Conservation (phyloP, 2,329 filamentous ascomycete genomes). For the Nothomitra cinnamomea region DNA sequence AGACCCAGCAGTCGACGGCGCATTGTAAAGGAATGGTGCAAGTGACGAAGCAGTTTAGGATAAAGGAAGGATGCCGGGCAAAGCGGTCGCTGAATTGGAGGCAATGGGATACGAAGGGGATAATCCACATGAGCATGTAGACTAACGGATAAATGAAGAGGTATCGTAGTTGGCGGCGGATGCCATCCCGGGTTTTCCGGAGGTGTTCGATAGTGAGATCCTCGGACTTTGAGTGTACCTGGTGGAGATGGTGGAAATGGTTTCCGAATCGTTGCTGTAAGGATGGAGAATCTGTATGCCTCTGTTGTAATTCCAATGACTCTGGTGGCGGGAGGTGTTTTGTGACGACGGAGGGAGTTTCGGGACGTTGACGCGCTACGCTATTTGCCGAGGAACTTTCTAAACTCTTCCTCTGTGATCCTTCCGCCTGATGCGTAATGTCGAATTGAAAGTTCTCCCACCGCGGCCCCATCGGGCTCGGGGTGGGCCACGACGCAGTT, state of each 20-base stretch:
- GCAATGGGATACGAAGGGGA: slow-evolving; percentile 51
- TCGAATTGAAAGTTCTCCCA: not conserved
- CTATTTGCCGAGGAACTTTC: not conserved
- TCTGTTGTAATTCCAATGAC: not conserved
- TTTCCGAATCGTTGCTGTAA: no score
- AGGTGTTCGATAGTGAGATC: not conserved
- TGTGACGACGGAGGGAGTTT: not conserved
- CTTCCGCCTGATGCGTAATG: not conserved
- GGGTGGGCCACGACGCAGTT: not conserved
- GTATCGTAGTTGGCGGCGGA: slow-evolving; percentile 50
- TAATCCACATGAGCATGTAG: slow-evolving; percentile 55
- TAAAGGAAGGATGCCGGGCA: slow-evolving; percentile 35
- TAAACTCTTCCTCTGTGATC: not conserved
- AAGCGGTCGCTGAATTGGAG: slow-evolving; percentile 38
- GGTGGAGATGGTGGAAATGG: not conserved
- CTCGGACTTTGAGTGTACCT: not conserved
- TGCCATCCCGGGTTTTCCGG: slow-evolving; percentile 31
- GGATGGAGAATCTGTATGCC: no score
- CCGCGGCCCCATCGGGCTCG: not conserved
- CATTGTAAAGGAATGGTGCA: slow-evolving; percentile 48
- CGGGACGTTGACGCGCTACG: not conserved
- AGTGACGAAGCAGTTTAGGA: slow-evolving; percentile 36
- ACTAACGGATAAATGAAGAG: slow-evolving; percentile 62
- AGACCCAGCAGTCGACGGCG: slow-evolving; percentile 49
- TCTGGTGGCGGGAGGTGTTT: not conserved